A percentile compares a stretch with the other conserved stretches of the same genome.
Evolutionary conservation across 2,329 filamentous ascomycete species (phyloP).

Genomic region (Lachnellula cervina): DNA sequence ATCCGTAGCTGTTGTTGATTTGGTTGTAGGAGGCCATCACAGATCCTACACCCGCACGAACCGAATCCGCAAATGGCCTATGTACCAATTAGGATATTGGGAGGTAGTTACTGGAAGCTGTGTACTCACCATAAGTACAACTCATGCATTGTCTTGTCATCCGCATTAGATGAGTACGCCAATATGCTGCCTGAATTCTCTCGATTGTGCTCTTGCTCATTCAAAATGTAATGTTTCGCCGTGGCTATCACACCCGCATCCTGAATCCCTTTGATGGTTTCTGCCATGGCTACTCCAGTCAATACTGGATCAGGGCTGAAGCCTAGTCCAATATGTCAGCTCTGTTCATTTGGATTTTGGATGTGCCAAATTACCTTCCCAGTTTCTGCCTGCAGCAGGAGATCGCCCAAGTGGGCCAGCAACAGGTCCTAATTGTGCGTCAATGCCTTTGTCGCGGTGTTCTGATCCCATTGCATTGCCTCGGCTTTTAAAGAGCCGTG

Average conservation of each 20-base stretch:
- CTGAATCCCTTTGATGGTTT: slow-evolving; percentile 76
- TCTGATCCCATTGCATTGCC: slow-evolving; percentile 66
- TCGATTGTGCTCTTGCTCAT: slow-evolving; percentile 61
- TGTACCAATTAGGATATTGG: slow-evolving; percentile 7
- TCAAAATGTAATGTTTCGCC: slow-evolving; percentile 64
- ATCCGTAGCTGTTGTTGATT: slow-evolving; percentile 74
- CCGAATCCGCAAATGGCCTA: slow-evolving; percentile 45
- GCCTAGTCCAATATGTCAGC: slow-evolving; percentile 20
- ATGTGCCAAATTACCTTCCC: slow-evolving; percentile 45
- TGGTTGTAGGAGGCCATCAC: slow-evolving; percentile 75
- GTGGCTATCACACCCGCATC: slow-evolving; percentile 76
- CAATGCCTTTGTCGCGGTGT: slow-evolving; percentile 67
- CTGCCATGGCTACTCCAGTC: slow-evolving; percentile 65
- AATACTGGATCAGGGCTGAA: slow-evolving; percentile 71
- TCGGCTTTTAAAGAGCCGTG: slow-evolving; percentile 62
- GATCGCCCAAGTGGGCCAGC: slow-evolving; percentile 62
- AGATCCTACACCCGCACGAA: slow-evolving; percentile 71
- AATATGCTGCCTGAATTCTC: slow-evolving; percentile 35
- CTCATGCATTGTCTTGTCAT: slow-evolving; percentile 58
- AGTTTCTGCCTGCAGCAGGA: slow-evolving; percentile 65
- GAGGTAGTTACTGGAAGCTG: neutral
- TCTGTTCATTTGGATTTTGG: neutral
- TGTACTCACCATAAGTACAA: slow-evolving; percentile 47
- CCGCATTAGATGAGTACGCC: slow-evolving; percentile 63
- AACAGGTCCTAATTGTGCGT: slow-evolving; percentile 70